A percentile compares a stretch with the other conserved stretches of the same genome.
These are phyloP conservation scores for Zea mays DNA, from an alignment of 176 grass and related monocot species.

Conservation along the genomic window Zm-B73-REFERENCE-NAM-5.0 NC_050096.1:190858501-190859000, in stretches of 20 bases:
- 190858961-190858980: no score
- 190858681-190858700: background rate
- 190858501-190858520: no score
- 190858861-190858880: constrained; percentile 25
- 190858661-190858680: background rate
- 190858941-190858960: no score
- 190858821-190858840: constrained; percentile 18
- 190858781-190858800: constrained; percentile 1
- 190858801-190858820: constrained; percentile 22
- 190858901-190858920: no score
- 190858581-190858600: no score
- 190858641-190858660: no score
- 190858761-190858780: no score
- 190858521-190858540: background rate
- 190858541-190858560: background rate
- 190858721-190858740: background rate
- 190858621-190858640: background rate
- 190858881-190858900: no score
- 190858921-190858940: no score
- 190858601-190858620: background rate
- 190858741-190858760: background rate
- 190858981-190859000: no score
- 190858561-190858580: no score
- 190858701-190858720: background rate
- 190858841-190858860: constrained; percentile 34